A percentile compares a stretch with the other conserved stretches of the same genome.
Evolutionary conservation across 208 protist species (phyloP).

Genomic region (Wallacemonas sp.): DNA sequence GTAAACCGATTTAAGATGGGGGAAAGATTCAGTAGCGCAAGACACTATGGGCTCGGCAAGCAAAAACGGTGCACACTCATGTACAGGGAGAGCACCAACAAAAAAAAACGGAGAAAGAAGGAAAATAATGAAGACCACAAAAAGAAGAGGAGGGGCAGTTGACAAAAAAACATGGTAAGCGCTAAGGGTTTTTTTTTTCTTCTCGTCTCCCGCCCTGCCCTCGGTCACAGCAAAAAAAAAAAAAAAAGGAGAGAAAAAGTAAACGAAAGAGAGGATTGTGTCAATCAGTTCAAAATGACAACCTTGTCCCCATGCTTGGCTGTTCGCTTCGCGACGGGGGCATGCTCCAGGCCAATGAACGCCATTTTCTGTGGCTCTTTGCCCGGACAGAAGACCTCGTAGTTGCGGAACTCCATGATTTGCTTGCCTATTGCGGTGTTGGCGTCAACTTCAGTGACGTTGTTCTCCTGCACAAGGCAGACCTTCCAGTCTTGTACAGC

Average conservation of each 20-base stretch:
- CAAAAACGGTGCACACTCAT: slow-evolving; percentile 1
- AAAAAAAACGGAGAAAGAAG: not conserved
- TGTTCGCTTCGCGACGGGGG: slow-evolving; percentile 51
- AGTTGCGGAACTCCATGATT: slow-evolving; percentile 50
- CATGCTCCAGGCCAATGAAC: slow-evolving; percentile 88
- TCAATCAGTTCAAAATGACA: slow-evolving; percentile 68
- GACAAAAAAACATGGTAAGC: not conserved
- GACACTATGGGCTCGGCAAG: too few relatives aligned
- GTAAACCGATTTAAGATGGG: too few relatives aligned
- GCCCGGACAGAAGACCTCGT: slow-evolving; percentile 58
- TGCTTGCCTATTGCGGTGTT: slow-evolving; percentile 67
- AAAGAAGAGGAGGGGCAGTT: not conserved
- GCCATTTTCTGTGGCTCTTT: slow-evolving; percentile 60
- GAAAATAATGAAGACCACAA: slow-evolving; percentile 14
- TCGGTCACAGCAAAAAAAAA: too few relatives aligned
- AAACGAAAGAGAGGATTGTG: not conserved
- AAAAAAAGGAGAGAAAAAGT: not conserved
- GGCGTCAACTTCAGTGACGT: slow-evolving; percentile 58
- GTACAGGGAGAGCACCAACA: too few relatives aligned
- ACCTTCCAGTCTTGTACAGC: slow-evolving; percentile 86
- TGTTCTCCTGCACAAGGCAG: slow-evolving; percentile 71
- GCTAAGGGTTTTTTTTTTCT: too few relatives aligned
- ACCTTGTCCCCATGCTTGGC: slow-evolving; percentile 71
- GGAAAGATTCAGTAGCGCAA: too few relatives aligned
- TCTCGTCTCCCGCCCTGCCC: too few relatives aligned